Evolutionary conservation across 495 filamentous ascomycete genomes (phyloP).

Genomic region (Apiosordaria backusii): DNA sequence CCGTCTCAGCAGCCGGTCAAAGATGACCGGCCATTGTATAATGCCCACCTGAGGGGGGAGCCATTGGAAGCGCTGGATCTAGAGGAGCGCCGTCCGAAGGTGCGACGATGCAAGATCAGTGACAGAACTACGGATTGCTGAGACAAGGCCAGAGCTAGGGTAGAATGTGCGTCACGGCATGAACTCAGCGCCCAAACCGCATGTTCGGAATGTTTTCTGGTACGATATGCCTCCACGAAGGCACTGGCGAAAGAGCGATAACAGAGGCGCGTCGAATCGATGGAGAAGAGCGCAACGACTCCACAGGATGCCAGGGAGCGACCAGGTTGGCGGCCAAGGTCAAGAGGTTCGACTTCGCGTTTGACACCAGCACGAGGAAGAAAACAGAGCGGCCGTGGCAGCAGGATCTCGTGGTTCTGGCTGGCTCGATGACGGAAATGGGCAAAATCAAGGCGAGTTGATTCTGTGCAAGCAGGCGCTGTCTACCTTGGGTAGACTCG

Average conservation of each 20-base stretch:
- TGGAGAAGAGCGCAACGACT: background rate
- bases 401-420: background rate
- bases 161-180: background rate
- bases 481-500: background rate
- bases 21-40: background rate
- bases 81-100: background rate
- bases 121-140: background rate
- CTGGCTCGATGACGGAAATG: background rate
- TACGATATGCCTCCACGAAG: background rate
- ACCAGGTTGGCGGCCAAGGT: background rate
- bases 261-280: constrained; percentile 1
- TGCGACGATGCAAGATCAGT: background rate
- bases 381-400: background rate
- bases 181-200: background rate
- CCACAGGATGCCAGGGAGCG: background rate
- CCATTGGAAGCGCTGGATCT: background rate
- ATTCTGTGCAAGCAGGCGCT: too few relatives aligned
- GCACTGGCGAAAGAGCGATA: background rate
- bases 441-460: too few relatives aligned
- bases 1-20: background rate
- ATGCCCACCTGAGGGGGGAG: background rate
- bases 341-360: background rate
- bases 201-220: background rate
- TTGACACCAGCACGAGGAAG: background rate
- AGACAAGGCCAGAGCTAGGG: background rate